Conservation (phyloP, 148 eudicot species). For the Rhododendron simsii region DNA sequence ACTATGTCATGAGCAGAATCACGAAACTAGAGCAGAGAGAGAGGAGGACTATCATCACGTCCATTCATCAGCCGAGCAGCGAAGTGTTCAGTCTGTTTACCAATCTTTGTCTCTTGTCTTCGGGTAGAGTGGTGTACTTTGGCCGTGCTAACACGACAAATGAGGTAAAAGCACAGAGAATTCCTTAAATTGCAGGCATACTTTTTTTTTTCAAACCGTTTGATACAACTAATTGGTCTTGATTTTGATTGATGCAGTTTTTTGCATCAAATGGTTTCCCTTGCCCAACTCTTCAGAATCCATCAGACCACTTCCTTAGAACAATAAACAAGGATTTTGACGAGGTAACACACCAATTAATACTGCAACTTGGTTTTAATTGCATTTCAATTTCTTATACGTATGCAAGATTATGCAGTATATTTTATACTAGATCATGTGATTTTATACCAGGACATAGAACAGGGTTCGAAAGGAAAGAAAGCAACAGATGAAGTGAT, state of each 20-base stretch:
- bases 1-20: constrained; percentile 57
- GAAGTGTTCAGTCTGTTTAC: constrained; percentile 54
- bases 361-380: not conserved
- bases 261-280: too few species aligned
- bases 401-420: too few species aligned
- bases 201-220: too few species aligned
- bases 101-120: constrained; percentile 55
- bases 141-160: constrained; percentile 41
- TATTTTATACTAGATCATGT: not conserved
- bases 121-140: constrained; percentile 57
- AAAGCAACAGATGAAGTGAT: constrained; percentile 30
- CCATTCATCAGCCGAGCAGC: constrained; percentile 79
- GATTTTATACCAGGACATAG: constrained; percentile 26
- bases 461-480: constrained; percentile 17
- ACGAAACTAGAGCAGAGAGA: constrained; percentile 33
- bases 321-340: constrained; percentile 60
- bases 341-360: constrained; percentile 17
- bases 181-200: not conserved
- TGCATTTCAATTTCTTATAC: not conserved
- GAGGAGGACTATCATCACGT: constrained; percentile 44
- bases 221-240: too few species aligned
- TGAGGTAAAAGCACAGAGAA: constrained; percentile 24
- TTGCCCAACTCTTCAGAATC: too few species aligned
- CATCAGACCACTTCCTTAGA: constrained; percentile 58
- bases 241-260: too few species aligned